A percentile compares a stretch with the other conserved stretches of the same genome.
These are phyloP conservation scores for Erysimum cheiri DNA, from an alignment of 441 rosid genomes.

Conservation along the genomic window DNA sequence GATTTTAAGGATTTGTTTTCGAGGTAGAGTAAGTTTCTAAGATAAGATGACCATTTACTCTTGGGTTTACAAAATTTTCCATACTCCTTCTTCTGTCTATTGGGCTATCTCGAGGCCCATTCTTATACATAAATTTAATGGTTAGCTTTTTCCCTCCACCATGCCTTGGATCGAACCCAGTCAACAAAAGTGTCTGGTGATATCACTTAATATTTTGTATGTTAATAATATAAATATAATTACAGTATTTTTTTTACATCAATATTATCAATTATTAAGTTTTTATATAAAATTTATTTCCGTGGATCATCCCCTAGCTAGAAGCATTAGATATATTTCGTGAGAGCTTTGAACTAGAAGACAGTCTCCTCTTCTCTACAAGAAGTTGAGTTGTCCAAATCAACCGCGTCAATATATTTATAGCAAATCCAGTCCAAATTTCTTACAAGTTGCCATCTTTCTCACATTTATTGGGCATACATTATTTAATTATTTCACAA, in stretches of 20 bases:
- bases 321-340: no score
- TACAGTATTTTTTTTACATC: background rate
- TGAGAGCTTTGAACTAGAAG: slow-evolving; percentile 8
- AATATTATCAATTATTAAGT: background rate
- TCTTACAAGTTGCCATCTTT: slow-evolving; percentile 22
- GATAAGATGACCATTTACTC: background rate
- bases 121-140: background rate
- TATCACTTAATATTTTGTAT: background rate
- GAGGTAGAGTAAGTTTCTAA: background rate
- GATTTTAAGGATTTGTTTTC: background rate
- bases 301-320: background rate
- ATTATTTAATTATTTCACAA: slow-evolving; percentile 9
- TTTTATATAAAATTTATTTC: background rate
- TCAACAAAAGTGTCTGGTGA: background rate
- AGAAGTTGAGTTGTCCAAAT: slow-evolving; percentile 42
- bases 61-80: background rate
- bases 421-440: slow-evolving; percentile 18
- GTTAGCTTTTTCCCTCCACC: background rate
- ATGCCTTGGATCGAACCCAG: background rate
- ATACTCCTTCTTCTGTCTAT: background rate
- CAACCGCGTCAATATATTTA: slow-evolving; percentile 26
- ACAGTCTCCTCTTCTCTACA: slow-evolving; percentile 10
- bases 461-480: slow-evolving; percentile 43
- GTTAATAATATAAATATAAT: background rate
- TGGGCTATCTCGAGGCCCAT: slow-evolving; percentile 8